A percentile compares a stretch with the other conserved stretches of the same genome.
Evolutionary conservation across 208 protist species (phyloP).

Genomic region (Paratrypanosoma confusum): DNA sequence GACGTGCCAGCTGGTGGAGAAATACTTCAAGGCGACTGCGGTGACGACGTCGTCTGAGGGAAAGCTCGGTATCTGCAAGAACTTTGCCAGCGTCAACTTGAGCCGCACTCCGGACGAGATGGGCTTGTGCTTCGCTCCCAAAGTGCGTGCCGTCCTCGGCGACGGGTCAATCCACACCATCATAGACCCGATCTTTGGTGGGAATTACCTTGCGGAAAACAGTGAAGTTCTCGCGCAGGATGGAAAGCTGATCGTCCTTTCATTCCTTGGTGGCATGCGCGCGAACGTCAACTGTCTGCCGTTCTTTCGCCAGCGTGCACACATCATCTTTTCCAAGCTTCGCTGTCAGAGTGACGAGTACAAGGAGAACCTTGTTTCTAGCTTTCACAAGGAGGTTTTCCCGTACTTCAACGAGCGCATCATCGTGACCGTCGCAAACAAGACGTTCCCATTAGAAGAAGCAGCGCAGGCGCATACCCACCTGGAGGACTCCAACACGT

Average conservation of each 20-base stretch:
- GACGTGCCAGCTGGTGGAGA: conserved; percentile 68
- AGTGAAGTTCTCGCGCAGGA: conserved; percentile 45
- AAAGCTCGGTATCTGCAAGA: conserved; percentile 72
- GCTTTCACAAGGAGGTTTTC: conserved; percentile 47
- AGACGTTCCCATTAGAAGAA: conserved; percentile 54
- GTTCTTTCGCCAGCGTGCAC: conserved; percentile 45
- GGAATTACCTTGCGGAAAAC: conserved; percentile 58
- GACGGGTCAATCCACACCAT: conserved; percentile 49
- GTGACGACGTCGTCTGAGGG: conserved; percentile 44
- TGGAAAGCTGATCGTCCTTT: conserved; percentile 50
- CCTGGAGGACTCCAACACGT: conserved; percentile 40
- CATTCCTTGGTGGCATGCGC: conserved; percentile 46
- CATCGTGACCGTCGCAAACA: conserved; percentile 50
- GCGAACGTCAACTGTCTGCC: conserved; percentile 50
- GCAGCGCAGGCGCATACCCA: conserved; percentile 45
- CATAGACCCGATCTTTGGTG: conserved; percentile 70
- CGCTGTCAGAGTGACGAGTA: conserved; percentile 45
- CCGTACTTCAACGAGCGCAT: conserved; percentile 36
- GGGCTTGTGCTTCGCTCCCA: conserved; percentile 52
- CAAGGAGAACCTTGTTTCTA: conserved; percentile 36
- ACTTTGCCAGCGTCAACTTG: conserved; percentile 36
- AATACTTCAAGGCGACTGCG: conserved; percentile 55
- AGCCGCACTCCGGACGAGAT: conserved; percentile 52
- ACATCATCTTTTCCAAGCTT: conserved; percentile 63
- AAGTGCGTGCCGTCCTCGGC: conserved; percentile 38